Evolutionary conservation across 78 protist genomes (phyloP), one percentile per base, ranked within the genome.

Genomic region (Pigoraptor vietnamica): DNA sequence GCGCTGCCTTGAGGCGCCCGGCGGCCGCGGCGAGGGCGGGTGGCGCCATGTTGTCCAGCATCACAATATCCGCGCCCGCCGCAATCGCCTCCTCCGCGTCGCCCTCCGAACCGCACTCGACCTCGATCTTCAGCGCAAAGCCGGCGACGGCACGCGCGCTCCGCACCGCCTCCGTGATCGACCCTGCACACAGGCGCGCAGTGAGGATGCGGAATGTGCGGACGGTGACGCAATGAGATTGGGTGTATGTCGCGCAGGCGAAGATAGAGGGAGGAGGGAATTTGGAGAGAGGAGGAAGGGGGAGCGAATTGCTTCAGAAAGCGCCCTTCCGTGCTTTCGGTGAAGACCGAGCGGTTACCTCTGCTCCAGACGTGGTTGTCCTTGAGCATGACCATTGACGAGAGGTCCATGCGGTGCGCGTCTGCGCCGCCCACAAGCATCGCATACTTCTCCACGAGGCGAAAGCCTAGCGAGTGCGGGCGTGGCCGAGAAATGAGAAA

Each of bases 31-130:
- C 48, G 23, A 93, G 86, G 0, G 35, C 86, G 0, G 37, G 91
- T 1, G 97, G 96, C 21, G 40, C 25, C 48, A 96, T 93, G 84
- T 98, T 98, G 90, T 98, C 99, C 9, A 98, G 92, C 99, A 98
- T 98, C 14, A 97, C 95, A 2, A 98, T 90, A 67, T 97, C 98
- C 1, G 98, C 98, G 35, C 99, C 99, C 0, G 97, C 95, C 34
- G n/a, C 34, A 40, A 92, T 88, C 0, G 99, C 98, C 55, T 95
- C 96, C 24, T 24, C 14, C 0, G 97, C 98, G 9, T 97, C 98
- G 0, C 34, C 94, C 48, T 89, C 90, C 10, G 35, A 81, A 35
- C 93, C 40, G 94, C 97, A 95, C 87, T 98, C 98, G 24, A 98
- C 99, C 88, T 98, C 99, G 0, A 98, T 93, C 93, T 97, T 97